Conservation (phyloP, 495 filamentous ascomycete genomes). For the Hypomontagnella monticulosa region DNA sequence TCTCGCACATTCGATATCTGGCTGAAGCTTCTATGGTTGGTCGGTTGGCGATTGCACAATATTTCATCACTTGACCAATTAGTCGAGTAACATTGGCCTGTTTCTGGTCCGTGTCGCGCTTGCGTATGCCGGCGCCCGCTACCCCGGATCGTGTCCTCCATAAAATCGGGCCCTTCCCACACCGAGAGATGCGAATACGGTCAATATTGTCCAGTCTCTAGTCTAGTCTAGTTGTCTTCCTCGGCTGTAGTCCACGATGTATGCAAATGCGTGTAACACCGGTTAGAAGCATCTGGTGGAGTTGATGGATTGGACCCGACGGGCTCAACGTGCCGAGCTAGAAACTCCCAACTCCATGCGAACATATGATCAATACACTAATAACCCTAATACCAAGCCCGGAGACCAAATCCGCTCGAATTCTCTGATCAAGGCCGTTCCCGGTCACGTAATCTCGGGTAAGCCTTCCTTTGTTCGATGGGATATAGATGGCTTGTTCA, state of each 20-base stretch:
- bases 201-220: not conserved
- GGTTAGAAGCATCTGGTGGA: constrained; percentile 15
- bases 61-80: constrained; percentile 35
- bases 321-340: constrained; percentile 11
- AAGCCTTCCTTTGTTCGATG: not conserved
- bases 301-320: constrained; percentile 15
- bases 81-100: constrained; percentile 22
- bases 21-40: constrained; percentile 26
- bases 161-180: constrained; percentile 20
- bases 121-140: constrained; percentile 31
- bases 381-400: not conserved
- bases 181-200: constrained; percentile 30
- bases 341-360: not conserved
- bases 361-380: not conserved
- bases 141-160: constrained; percentile 38
- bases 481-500: not conserved
- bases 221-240: constrained; percentile 23
- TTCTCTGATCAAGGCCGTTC: constrained; percentile 5
- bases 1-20: constrained; percentile 5
- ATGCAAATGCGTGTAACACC: constrained; percentile 9
- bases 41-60: constrained; percentile 36
- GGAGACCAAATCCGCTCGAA: too few relatives aligned
- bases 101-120: not conserved
- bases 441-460: constrained; percentile 22
- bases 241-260: constrained; percentile 16